These are phyloP conservation scores for Garcia nutans DNA, from an alignment of 345 rosid genomes.

Conservation along the genomic window DNA sequence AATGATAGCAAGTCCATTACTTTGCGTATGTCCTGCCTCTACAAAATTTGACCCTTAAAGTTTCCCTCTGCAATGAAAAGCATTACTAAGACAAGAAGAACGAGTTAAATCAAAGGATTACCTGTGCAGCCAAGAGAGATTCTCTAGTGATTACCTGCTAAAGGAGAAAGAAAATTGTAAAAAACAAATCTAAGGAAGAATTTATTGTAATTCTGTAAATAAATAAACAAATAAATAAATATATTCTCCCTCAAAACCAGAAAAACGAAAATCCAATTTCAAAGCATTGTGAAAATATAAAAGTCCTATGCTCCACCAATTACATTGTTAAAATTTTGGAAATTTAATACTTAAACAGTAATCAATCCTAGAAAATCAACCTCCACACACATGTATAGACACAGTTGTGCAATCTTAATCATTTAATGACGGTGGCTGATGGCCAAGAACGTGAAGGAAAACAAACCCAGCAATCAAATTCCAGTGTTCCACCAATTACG, in stretches of 20 bases:
- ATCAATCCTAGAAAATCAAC: neutral
- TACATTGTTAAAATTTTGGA: neutral
- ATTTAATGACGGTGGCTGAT: neutral
- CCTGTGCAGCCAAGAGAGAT: constrained; percentile 45
- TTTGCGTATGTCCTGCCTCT: constrained; percentile 47
- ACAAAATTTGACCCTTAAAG: constrained; percentile 12
- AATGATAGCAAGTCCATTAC: constrained; percentile 52
- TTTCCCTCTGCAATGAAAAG: neutral
- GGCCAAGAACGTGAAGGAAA: neutral
- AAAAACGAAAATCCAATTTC: neutral
- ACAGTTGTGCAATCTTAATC: neutral
- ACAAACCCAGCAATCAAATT: neutral
- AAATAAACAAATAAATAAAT: neutral
- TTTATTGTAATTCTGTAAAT: neutral
- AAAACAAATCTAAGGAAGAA: neutral
- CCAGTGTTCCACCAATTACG: too few species aligned
- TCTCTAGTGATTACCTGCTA: constrained; percentile 41
- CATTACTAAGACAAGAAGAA: neutral
- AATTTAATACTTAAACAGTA: neutral
- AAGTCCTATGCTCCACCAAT: neutral
- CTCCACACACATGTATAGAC: neutral
- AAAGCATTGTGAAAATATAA: neutral
- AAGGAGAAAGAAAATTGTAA: neutral
- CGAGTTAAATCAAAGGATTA: constrained; percentile 14
- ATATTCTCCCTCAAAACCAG: neutral